Evolutionary conservation across 2,329 filamentous ascomycete species (phyloP).

Genomic region (Alternaria triticina): DNA sequence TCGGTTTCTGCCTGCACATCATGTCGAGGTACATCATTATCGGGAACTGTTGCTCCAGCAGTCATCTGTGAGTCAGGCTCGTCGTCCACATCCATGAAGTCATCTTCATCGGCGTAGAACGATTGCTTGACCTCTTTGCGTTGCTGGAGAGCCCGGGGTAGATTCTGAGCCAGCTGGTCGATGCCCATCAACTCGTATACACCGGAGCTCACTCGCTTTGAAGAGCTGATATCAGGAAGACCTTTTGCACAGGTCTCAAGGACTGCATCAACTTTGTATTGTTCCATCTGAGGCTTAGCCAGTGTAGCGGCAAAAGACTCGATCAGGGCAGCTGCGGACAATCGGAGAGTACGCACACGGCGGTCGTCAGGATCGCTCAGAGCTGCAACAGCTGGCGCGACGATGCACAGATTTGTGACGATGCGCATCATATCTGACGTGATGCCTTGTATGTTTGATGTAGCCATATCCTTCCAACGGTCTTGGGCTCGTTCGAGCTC

Average conservation of each 20-base stretch:
- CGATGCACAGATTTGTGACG: constrained; percentile 57
- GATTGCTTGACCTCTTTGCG: constrained; percentile 41
- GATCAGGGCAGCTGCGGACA: constrained; percentile 27
- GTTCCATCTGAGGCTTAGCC: constrained; percentile 46
- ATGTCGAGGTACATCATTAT: constrained; percentile 56
- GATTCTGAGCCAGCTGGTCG: constrained; percentile 38
- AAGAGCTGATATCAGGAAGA: constrained; percentile 35
- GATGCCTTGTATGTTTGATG: constrained; percentile 54
- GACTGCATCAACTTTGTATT: constrained; percentile 53
- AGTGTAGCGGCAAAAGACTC: constrained; percentile 45
- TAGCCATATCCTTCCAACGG: constrained; percentile 51
- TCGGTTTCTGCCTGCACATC: constrained; percentile 39
- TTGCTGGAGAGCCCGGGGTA: constrained; percentile 38
- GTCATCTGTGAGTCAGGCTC: constrained; percentile 68
- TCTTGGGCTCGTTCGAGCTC: constrained; percentile 55
- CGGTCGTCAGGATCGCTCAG: constrained; percentile 27
- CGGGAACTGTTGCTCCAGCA: constrained; percentile 48
- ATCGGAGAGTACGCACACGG: constrained; percentile 30
- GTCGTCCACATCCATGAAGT: constrained; percentile 72
- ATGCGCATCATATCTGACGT: constrained; percentile 59
- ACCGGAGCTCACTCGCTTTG: constrained; percentile 17
- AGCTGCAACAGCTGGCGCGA: constrained; percentile 43
- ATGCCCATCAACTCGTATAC: constrained; percentile 41
- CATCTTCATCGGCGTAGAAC: constrained; percentile 49
- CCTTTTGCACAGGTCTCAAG: constrained; percentile 45